phyloP scores from a whole-genome alignment of 352 stramenopile genomes.

The Blastocystis sp. region DNA sequence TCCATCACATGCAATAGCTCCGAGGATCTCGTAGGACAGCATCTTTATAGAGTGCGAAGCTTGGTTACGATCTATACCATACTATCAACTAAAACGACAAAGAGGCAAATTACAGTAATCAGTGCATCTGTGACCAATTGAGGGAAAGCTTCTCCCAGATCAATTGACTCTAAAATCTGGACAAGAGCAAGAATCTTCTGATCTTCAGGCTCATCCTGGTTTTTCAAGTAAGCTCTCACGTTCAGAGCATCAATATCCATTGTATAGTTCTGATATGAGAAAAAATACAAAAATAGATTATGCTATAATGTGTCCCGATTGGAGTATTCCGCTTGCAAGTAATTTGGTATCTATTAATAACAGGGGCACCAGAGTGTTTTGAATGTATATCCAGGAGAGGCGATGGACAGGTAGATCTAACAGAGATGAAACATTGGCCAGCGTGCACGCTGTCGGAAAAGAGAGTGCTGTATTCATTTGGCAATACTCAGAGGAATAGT shows the following conservation, averaged over 20 bases:
- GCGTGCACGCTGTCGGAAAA: too few relatives aligned
- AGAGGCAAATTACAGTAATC: background rate
- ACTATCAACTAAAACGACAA: background rate
- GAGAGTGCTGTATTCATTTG: too few relatives aligned
- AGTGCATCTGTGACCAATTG: constrained; percentile 32
- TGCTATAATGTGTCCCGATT: background rate
- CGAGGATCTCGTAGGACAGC: constrained; percentile 55
- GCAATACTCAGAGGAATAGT: too few relatives aligned
- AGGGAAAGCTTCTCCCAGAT: constrained; percentile 12
- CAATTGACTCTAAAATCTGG: constrained; percentile 48
- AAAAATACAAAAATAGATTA: background rate
- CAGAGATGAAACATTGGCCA: too few relatives aligned
- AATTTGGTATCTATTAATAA: background rate
- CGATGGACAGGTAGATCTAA: too few relatives aligned
- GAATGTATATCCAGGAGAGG: too few relatives aligned
- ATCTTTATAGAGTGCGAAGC: constrained; percentile 42
- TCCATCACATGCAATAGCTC: constrained; percentile 42
- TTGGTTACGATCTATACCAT: constrained; percentile 55
- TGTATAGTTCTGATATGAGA: background rate
- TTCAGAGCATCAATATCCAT: constrained; percentile 48
- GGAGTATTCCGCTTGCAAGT: background rate
- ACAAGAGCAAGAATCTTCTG: constrained; percentile 52
- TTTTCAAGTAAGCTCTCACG: constrained; percentile 38
- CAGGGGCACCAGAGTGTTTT: background rate
- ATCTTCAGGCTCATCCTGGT: constrained; percentile 2